phyloP scores from a whole-genome alignment of 306 rosid genomes.

The Benincasa hispida region DNA sequence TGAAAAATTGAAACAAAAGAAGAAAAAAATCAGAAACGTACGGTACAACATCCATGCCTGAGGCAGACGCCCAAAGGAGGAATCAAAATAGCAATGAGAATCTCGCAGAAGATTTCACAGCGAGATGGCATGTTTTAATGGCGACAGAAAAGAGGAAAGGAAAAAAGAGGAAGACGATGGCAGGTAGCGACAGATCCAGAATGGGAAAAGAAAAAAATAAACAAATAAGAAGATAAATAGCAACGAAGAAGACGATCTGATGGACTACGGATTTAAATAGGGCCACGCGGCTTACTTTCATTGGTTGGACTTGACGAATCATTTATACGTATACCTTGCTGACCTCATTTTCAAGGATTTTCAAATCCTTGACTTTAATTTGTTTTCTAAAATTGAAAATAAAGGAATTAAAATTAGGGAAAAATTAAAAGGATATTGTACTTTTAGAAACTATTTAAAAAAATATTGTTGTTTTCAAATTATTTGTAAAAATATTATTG shows the following conservation, averaged over 20 bases:
- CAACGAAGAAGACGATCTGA: not conserved
- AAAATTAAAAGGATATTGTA: too few relatives aligned
- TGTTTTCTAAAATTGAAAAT: too few relatives aligned
- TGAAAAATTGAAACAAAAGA: not conserved
- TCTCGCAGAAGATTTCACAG: slow-evolving; percentile 13
- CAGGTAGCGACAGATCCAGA: not conserved
- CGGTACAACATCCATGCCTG: slow-evolving; percentile 25
- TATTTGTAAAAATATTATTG: too few relatives aligned
- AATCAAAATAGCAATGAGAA: slow-evolving; percentile 14
- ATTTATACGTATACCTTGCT: too few relatives aligned
- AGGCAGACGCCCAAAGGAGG: slow-evolving; percentile 16
- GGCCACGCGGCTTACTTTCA: too few relatives aligned
- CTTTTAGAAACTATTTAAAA: too few relatives aligned
- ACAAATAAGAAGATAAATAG: not conserved
- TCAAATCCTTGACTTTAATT: too few relatives aligned
- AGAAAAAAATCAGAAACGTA: slow-evolving; percentile 7
- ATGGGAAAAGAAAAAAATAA: too few relatives aligned
- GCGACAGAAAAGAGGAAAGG: not conserved
- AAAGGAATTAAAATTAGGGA: too few relatives aligned
- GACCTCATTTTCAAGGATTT: too few relatives aligned
- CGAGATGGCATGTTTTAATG: not conserved
- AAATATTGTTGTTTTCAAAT: too few relatives aligned
- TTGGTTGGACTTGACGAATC: too few relatives aligned
- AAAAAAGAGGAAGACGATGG: not conserved
- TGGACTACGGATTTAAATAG: not conserved